Evolutionary conservation across 768 basidiomycete genomes (phyloP).

Genomic region (Phaeotremella skinneri): DNA sequence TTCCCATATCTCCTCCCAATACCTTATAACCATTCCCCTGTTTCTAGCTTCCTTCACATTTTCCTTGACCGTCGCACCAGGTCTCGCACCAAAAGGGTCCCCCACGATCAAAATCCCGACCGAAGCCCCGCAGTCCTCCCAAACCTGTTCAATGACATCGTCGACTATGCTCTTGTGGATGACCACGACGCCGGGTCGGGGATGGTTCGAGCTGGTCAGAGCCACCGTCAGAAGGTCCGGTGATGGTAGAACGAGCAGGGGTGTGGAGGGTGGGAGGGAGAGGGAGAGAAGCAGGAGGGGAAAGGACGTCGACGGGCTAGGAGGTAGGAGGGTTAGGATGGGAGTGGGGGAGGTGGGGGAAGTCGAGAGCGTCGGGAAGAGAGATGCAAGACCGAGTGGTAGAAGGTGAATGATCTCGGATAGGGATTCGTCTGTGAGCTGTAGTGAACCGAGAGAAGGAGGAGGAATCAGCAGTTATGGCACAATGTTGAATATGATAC

Average conservation of each 20-base stretch:
- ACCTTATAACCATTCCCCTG: constrained; percentile 54
- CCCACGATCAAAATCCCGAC: constrained; percentile 74
- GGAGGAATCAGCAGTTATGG: too few relatives aligned
- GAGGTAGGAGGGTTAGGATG: constrained; percentile 63
- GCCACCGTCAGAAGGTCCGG: constrained; percentile 63
- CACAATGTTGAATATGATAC: constrained; percentile 4
- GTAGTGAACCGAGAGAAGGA: constrained; percentile 54
- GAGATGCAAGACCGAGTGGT: constrained; percentile 56
- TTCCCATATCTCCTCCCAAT: constrained; percentile 65
- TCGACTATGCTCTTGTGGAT: constrained; percentile 24
- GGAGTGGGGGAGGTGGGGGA: constrained; percentile 57
- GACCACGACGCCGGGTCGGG: constrained; percentile 31
- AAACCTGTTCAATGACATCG: constrained; percentile 62
- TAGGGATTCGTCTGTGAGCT: constrained; percentile 55
- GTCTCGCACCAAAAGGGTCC: constrained; percentile 53
- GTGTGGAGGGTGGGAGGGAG: constrained; percentile 20
- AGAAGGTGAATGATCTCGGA: constrained; percentile 25
- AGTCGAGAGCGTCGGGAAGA: constrained; percentile 70
- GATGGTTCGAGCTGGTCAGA: constrained; percentile 26
- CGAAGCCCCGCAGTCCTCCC: constrained; percentile 61
- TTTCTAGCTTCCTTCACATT: constrained; percentile 58
- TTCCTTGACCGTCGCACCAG: constrained; percentile 50
- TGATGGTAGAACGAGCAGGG: constrained; percentile 57
- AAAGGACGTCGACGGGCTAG: constrained; percentile 52
- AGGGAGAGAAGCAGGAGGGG: constrained; percentile 50